phyloP scores from a whole-genome alignment of 352 stramenopile species.

The Nothophytophthora sp. region DNA sequence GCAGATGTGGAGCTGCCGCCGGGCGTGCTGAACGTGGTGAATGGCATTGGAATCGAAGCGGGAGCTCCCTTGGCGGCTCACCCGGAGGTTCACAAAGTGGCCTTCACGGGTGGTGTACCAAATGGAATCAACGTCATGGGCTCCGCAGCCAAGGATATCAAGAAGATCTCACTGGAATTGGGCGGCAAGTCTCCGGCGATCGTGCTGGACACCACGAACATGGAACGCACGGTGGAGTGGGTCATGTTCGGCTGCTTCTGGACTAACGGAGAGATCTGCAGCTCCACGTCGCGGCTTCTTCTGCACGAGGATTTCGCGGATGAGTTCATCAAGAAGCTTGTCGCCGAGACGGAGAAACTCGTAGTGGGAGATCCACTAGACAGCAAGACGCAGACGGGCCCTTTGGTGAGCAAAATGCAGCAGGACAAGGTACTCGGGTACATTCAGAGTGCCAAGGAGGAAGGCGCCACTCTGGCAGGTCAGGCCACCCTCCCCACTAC shows the following conservation, averaged over 20 bases:
- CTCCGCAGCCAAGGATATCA: too few relatives aligned
- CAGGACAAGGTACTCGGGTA: slow-evolving; percentile 61
- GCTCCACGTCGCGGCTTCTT: slow-evolving; percentile 66
- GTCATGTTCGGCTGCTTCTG: too few relatives aligned
- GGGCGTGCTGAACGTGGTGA: too few relatives aligned
- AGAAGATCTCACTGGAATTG: too few relatives aligned
- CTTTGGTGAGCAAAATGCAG: slow-evolving; percentile 62
- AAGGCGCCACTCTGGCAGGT: slow-evolving; percentile 41
- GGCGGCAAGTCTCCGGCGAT: slow-evolving; percentile 86
- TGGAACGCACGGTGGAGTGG: slow-evolving; percentile 72
- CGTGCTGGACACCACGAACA: slow-evolving; percentile 61
- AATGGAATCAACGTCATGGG: too few relatives aligned
- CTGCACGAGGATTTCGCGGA: slow-evolving; percentile 59
- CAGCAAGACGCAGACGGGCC: slow-evolving; percentile 48
- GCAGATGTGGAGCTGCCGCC: too few relatives aligned
- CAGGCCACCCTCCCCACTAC: slow-evolving; percentile 40
- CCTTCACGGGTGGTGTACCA: too few relatives aligned
- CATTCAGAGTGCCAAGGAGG: slow-evolving; percentile 34
- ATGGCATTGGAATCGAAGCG: too few relatives aligned
- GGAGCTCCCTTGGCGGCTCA: too few relatives aligned
- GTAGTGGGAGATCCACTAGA: slow-evolving; percentile 47
- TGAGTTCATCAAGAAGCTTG: slow-evolving; percentile 45
- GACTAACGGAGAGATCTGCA: too few relatives aligned
- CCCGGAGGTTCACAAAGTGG: too few relatives aligned
- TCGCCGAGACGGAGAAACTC: slow-evolving; percentile 46